Conservation (phyloP, 108 stramenopile species). For the Mayamaea pseudoterrestris region DNA sequence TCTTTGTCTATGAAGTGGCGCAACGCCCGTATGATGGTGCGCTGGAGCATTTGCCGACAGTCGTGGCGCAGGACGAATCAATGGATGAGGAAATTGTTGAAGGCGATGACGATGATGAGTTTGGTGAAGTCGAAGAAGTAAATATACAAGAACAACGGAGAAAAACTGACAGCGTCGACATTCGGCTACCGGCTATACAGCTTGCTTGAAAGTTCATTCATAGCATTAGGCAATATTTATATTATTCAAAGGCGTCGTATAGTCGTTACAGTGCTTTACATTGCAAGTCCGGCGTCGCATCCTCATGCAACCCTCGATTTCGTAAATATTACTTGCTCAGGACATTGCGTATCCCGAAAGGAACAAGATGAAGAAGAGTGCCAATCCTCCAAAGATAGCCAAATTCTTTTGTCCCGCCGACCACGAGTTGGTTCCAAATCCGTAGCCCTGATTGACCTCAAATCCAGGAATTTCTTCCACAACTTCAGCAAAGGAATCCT, state of each 20-base stretch:
- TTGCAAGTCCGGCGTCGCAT: too few species aligned
- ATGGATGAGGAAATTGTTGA: background rate
- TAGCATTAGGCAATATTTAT: too few species aligned
- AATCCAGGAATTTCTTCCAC: slow-evolving; percentile 90
- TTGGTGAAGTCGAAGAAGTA: background rate
- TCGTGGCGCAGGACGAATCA: too few species aligned
- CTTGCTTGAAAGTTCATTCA: too few species aligned
- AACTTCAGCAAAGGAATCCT: slow-evolving; percentile 78
- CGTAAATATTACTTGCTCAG: too few species aligned
- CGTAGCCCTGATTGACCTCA: slow-evolving; percentile 89
- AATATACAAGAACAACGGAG: background rate
- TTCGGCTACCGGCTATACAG: too few species aligned
- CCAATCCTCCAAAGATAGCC: slow-evolving; percentile 85
- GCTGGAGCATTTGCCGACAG: too few species aligned
- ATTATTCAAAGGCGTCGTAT: too few species aligned
- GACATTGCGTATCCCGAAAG: slow-evolving; percentile 60
- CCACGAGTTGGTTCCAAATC: slow-evolving; percentile 85
- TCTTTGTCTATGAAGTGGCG: slow-evolving; percentile 83
- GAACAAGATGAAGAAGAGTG: slow-evolving; percentile 73
- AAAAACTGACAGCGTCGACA: too few species aligned
- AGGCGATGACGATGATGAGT: background rate
- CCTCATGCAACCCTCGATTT: too few species aligned
- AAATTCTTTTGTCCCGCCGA: slow-evolving; percentile 78
- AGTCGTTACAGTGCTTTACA: too few species aligned
- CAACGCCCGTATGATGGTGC: too few species aligned